phyloP scores from a whole-genome alignment of 2,329 filamentous ascomycete genomes.

The Chaetomium strumarium region DNA sequence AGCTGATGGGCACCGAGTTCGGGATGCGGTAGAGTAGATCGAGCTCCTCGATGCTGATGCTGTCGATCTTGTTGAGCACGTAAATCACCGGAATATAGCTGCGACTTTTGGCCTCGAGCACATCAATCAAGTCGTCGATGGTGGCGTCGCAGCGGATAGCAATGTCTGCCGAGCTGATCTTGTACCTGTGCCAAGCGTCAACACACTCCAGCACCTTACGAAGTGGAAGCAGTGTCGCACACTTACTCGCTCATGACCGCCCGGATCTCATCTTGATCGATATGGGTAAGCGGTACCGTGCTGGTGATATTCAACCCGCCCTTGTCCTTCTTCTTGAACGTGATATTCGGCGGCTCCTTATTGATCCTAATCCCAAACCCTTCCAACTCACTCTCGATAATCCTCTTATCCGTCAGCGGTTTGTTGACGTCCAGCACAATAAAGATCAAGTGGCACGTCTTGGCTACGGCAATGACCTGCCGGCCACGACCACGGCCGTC shows the following conservation, averaged over 20 bases:
- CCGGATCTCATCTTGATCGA: conserved; percentile 93
- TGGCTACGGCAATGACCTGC: conserved; percentile 97
- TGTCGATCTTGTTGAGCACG: conserved; percentile 97
- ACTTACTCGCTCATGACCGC: conserved; percentile 80
- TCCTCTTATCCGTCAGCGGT: conserved; percentile 89
- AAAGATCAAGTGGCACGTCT: conserved; percentile 98
- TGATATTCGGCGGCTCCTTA: conserved; percentile 93
- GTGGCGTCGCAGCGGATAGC: conserved; percentile 97
- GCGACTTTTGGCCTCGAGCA: conserved; percentile 88
- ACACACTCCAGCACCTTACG: neutral
- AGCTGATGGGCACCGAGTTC: conserved; percentile 94
- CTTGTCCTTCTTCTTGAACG: conserved; percentile 99
- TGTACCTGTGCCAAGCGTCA: conserved; percentile 48
- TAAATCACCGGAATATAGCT: conserved; percentile 99
- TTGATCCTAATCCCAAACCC: conserved; percentile 98
- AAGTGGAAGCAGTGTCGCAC: neutral
- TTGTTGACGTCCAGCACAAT: conserved; percentile 99
- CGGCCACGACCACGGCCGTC: conserved; percentile 95
- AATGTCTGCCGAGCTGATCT: conserved; percentile 93
- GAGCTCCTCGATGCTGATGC: conserved; percentile 95
- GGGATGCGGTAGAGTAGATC: conserved; percentile 95
- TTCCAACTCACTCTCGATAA: conserved; percentile 93
- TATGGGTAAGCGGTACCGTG: conserved; percentile 85
- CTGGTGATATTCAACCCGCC: conserved; percentile 94
- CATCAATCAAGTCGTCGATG: conserved; percentile 92